These are phyloP conservation scores for Kodamaea sp. DNA, from an alignment of 1,139 yeast species.

Conservation along the genomic window DNA sequence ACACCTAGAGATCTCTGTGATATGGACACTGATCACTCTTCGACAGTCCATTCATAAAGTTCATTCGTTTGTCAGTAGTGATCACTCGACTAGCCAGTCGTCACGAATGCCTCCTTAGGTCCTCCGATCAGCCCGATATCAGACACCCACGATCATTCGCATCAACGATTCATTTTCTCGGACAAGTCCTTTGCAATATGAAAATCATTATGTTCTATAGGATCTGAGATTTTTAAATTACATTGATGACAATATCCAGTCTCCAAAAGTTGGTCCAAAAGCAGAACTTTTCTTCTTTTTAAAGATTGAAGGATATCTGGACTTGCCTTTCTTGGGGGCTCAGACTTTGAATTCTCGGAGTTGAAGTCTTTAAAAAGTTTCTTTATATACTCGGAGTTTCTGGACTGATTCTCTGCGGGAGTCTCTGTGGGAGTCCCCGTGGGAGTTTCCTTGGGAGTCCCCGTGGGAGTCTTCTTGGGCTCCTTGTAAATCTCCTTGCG, in stretches of 20 bases:
- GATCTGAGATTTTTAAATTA: conserved; percentile 24
- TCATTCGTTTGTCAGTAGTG: too few species aligned
- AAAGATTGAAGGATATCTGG: conserved; percentile 23
- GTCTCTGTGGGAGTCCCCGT: neutral
- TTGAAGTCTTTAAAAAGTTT: conserved; percentile 9
- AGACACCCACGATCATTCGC: too few species aligned
- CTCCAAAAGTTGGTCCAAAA: conserved; percentile 18
- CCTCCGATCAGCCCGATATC: too few species aligned
- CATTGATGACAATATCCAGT: conserved; percentile 27
- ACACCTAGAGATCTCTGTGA: neutral
- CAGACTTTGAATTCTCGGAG: conserved; percentile 3
- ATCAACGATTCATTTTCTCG: conserved; percentile 20
- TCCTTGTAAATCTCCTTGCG: conserved; percentile 3
- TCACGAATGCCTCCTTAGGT: too few species aligned
- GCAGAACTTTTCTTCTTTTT: conserved; percentile 11
- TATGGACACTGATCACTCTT: too few species aligned
- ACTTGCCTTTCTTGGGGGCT: neutral
- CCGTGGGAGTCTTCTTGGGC: neutral
- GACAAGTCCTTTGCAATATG: conserved; percentile 41
- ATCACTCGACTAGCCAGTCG: too few species aligned
- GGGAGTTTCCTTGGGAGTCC: neutral
- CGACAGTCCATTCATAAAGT: too few species aligned
- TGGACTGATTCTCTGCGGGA: too few species aligned
- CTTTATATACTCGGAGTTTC: conserved; percentile 6
- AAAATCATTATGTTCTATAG: conserved; percentile 39